Evolutionary conservation across 352 stramenopile species (phyloP).

Genomic region (Phytophthora ohioensis): DNA sequence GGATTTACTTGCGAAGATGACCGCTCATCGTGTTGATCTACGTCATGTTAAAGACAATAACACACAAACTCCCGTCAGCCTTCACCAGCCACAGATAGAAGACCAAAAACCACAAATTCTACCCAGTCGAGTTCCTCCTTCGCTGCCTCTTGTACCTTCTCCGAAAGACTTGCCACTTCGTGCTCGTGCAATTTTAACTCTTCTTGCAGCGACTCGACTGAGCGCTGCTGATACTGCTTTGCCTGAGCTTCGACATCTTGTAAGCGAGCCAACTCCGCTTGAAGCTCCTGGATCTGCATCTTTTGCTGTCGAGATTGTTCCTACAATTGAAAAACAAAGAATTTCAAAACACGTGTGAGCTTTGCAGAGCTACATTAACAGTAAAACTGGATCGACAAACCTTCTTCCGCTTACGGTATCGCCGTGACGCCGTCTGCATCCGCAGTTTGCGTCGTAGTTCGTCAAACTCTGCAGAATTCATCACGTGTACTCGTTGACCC

Average conservation of each 20-base stretch:
- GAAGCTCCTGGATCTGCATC: conserved; percentile 22
- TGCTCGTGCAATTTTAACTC: conserved; percentile 31
- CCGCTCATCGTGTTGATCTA: conserved; percentile 28
- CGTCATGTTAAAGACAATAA: neutral
- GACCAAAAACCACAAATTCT: neutral
- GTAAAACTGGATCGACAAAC: neutral
- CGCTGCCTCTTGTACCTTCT: conserved; percentile 25
- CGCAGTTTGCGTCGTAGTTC: conserved; percentile 43
- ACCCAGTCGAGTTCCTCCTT: conserved; percentile 39
- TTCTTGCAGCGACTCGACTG: conserved; percentile 29
- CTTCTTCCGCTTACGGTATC: conserved; percentile 52
- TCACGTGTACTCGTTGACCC: conserved; percentile 26
- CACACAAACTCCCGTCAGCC: neutral
- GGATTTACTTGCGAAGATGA: conserved; percentile 14
- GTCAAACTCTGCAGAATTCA: conserved; percentile 36
- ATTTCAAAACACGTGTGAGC: too few relatives aligned
- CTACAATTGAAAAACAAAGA: conserved; percentile 5
- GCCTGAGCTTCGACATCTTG: conserved; percentile 26
- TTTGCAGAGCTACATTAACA: neutral
- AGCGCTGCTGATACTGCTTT: conserved; percentile 30
- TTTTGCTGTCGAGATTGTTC: conserved; percentile 34
- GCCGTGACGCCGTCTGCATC: conserved; percentile 44
- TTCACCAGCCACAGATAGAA: neutral
- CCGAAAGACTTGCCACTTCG: conserved; percentile 18
- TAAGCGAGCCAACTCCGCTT: conserved; percentile 31